Evolutionary conservation across 306 rosid genomes (phyloP), one percentile per base, ranked within the genome.

Genomic region (Rubus parviflorus): DNA sequence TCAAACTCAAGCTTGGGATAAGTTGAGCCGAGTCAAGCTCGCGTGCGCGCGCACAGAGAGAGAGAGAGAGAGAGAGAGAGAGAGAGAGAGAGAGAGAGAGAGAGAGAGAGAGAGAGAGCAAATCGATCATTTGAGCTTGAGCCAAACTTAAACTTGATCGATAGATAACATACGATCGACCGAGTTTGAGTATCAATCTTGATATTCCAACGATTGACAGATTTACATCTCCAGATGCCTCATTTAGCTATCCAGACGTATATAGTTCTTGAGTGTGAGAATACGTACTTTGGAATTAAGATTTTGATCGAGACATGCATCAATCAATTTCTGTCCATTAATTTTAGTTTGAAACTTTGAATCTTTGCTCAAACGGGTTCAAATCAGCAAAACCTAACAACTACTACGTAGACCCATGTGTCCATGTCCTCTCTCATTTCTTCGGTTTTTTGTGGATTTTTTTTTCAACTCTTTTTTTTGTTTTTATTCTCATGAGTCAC

Each of bases 371-470:
- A 10, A 53, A 65, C 22, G 17, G 62, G 61, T 75, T 74, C 68
- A 67, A 75, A 71, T 85, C 83, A 74, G 65, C 40, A 19, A 80
- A 63, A 63, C 88, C 82, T 38, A 87, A 83, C 74, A 79, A 79
- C 82, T 3, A 37, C 85, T 46, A 74, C 79, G 75, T 77, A 48
- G 88, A 72, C 78, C 81, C 77, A 67, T 58, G 66, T 16, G 58
- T 71, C 82, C 81, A 61, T 76, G 73, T 9, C 68, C 37, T 42
- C 65, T 13, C 54, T 19, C 66, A 25, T 49, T 45, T 52, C 45
- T n/a, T 6, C 1, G 9, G 40, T 62, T 41, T 2, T n/a, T 73
- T 6, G 9, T 0, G 13, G 5, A 25, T 30, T 35, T 70, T 61
- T 62, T 0, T 61, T 15, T 51, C 23, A 19, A 11, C 20, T 46